Percentiles rank a stretch among this genome's conserved stretches.
Evolutionary conservation across 805 yeast genomes (phyloP).

Genomic region (Metschnikowia drakensbergensis): DNA sequence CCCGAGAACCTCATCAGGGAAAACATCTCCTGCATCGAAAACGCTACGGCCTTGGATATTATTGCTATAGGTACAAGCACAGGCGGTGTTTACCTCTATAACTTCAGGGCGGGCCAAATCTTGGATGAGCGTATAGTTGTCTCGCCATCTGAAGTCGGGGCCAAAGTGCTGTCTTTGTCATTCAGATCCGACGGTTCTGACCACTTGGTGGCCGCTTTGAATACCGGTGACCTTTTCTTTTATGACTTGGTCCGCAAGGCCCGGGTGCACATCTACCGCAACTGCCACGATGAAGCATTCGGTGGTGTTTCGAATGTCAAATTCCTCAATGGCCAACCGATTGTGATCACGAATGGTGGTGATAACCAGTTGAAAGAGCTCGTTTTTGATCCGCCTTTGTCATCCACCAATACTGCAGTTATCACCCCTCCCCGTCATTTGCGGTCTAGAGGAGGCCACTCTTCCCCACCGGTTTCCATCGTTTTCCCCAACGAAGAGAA

Average conservation of each 20-base stretch:
- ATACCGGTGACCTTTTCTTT: slow-evolving; percentile 78
- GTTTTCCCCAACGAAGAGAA: slow-evolving; percentile 69
- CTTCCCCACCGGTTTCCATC: slow-evolving; percentile 78
- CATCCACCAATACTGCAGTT: slow-evolving; percentile 57
- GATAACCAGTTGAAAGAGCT: slow-evolving; percentile 87
- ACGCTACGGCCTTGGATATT: slow-evolving; percentile 84
- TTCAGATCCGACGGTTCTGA: slow-evolving; percentile 90
- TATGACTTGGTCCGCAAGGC: slow-evolving; percentile 72
- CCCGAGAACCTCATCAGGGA: slow-evolving; percentile 47
- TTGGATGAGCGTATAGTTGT: slow-evolving; percentile 48
- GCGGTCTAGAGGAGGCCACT: slow-evolving; percentile 96
- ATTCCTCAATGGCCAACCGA: slow-evolving; percentile 88
- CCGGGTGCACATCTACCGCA: slow-evolving; percentile 70
- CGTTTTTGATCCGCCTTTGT: slow-evolving; percentile 88
- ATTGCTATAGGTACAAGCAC: slow-evolving; percentile 70
- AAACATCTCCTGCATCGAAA: slow-evolving; percentile 60
- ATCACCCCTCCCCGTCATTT: slow-evolving; percentile 87
- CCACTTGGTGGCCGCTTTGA: slow-evolving; percentile 75
- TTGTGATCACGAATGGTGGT: slow-evolving; percentile 83
- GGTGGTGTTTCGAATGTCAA: slow-evolving; percentile 76
- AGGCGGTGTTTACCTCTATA: slow-evolving; percentile 64
- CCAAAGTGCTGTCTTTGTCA: slow-evolving; percentile 58
- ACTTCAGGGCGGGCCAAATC: slow-evolving; percentile 60
- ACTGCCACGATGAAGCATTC: slow-evolving; percentile 64
- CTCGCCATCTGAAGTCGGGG: slow-evolving; percentile 36